Conservation (phyloP, 2,329 filamentous ascomycete genomes). For the Epichloe elymi region DNA sequence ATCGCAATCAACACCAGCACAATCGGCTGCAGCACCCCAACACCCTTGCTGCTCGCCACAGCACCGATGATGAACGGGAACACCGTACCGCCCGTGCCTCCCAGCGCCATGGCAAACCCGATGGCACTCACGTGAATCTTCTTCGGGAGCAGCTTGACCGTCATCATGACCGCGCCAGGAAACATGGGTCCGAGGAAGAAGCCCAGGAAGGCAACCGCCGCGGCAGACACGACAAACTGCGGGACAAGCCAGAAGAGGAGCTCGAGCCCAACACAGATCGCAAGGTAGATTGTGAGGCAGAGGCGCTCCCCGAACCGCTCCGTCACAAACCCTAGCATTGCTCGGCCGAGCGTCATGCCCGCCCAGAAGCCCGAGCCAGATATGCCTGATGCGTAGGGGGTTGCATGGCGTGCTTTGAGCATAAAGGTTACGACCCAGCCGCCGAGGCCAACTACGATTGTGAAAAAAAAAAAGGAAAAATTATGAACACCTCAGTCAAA, state of each 20-base stretch:
- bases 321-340: conserved; percentile 57
- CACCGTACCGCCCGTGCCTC: conserved; percentile 52
- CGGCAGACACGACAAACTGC: conserved; percentile 42
- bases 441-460: conserved; percentile 42
- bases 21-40: conserved; percentile 36
- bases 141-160: conserved; percentile 56
- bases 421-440: conserved; percentile 77
- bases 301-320: conserved; percentile 55
- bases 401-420: conserved; percentile 54
- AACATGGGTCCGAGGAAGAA: conserved; percentile 67
- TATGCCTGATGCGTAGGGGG: conserved; percentile 57
- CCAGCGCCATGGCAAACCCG: conserved; percentile 61
- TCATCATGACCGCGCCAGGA: conserved; percentile 56
- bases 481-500: too few species aligned
- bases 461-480: too few species aligned
- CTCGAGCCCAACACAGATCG: conserved; percentile 45
- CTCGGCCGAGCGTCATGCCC: conserved; percentile 57
- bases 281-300: conserved; percentile 47
- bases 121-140: conserved; percentile 60
- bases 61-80: conserved; percentile 46
- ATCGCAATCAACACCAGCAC: conserved; percentile 20
- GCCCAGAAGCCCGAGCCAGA: conserved; percentile 67
- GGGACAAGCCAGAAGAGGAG: conserved; percentile 46
- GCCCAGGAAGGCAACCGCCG: conserved; percentile 55
- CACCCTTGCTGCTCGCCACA: conserved; percentile 38